Base-by-base conservation (phyloP, 306 rosid species). In the Senna tora region DNA sequence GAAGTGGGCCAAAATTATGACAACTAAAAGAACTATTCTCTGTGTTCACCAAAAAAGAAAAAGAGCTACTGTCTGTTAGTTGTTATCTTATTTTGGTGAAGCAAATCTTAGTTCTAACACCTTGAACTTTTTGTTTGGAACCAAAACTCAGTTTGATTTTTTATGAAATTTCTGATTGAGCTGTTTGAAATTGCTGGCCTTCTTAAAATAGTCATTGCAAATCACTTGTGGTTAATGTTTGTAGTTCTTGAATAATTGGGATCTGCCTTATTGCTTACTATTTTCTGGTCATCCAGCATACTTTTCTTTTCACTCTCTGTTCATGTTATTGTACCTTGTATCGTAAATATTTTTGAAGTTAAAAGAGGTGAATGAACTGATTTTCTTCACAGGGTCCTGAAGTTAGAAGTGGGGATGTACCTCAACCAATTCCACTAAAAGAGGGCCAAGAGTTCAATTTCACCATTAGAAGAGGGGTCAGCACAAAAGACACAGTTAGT, bases 381-480 rank as follows among this genome's bases (percentile, higher is more conserved):
- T 38, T 65, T 75, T 69, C 79, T 80, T 85, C 42, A 75, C 82
- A 94, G 98, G 98, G 98, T 76, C 98, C 98, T 67, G 98, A 94
- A 83, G 98, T 94, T 75, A 85, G 98, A 77, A 86, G 98, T 67
- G 97, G 97, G 61, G 98, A 94, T 86, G 86, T 94, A 20, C 84
- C 95, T 42, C 71, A 76, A 67, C 92, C 97, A 34, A 79, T 94
- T 77, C 34, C 80, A 51, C 97, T 94, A 1, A 59, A 79, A 67
- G 91, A 91, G 75, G 97, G 95, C 7, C 92, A 91, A 47, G 84
- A 87, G 33, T 89, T 91, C 76, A 89, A 81, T 86, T 94, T 94
- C 85, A 94, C 97, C 65, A 91, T 86, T 51, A 87, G 63, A 79
- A 94, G 98, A 70, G 97, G 98, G 81, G 88, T 91, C 62, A 67